phyloP scores from a whole-genome alignment of 495 filamentous ascomycete species.

The Geoglossum glabrum region DNA sequence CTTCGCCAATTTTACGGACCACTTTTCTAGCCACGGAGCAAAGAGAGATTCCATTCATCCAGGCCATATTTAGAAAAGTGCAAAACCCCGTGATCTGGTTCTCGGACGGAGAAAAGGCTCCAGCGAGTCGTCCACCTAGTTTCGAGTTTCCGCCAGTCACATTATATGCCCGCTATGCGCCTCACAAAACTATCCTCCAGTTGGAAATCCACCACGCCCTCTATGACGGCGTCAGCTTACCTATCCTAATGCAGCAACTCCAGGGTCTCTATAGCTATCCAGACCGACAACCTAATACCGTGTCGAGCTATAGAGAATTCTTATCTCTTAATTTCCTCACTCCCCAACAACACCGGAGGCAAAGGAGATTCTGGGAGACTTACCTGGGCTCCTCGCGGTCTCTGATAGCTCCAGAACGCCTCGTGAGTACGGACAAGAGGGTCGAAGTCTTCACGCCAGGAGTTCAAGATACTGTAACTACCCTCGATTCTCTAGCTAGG shows the following conservation, averaged over 20 bases:
- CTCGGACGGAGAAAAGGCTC: not conserved
- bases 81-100: conserved; percentile 10
- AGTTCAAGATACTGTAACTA: not conserved
- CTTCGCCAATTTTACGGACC: conserved; percentile 41
- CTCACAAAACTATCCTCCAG: conserved; percentile 11
- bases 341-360: conserved; percentile 8
- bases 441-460: not conserved
- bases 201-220: conserved; percentile 41
- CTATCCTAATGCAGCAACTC: conserved; percentile 25
- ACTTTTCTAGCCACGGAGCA: conserved; percentile 30
- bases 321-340: conserved; percentile 12
- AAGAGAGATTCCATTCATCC: conserved; percentile 28
- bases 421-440: not conserved
- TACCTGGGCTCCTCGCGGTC: conserved; percentile 17
- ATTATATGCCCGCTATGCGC: conserved; percentile 10
- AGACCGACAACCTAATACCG: conserved; percentile 3
- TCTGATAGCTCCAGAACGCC: not conserved
- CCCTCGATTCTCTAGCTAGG: conserved; percentile 18
- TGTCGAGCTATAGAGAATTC: conserved; percentile 13
- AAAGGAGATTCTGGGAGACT: conserved; percentile 30
- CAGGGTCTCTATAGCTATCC: conserved; percentile 6
- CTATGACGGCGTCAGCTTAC: conserved; percentile 38
- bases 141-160: conserved; percentile 4
- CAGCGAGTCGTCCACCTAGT: conserved; percentile 2
- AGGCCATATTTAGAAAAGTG: conserved; percentile 23